Evolutionary conservation across 108 stramenopile species (phyloP).

Genomic region (Nitzschia inconspicua): DNA sequence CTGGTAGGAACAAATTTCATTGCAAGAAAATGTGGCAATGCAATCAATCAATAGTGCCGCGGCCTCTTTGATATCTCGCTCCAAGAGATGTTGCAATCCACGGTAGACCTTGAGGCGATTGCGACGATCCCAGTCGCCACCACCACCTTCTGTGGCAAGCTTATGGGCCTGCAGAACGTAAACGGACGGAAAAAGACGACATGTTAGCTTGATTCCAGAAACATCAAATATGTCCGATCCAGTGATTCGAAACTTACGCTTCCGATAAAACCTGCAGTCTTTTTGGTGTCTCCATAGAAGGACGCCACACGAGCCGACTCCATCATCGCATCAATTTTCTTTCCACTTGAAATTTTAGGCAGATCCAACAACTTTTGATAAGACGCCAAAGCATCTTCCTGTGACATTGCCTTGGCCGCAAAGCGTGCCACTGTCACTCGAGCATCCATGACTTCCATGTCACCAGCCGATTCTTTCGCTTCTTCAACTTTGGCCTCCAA

Average conservation of each 20-base stretch:
- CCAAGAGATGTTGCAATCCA: conserved; percentile 69
- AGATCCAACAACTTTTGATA: conserved; percentile 79
- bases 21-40: conserved; percentile 96
- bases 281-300: conserved; percentile 74
- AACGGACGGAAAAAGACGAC: not conserved
- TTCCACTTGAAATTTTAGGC: conserved; percentile 91
- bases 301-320: conserved; percentile 82
- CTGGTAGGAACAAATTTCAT: conserved; percentile 91
- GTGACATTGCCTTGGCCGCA: conserved; percentile 78
- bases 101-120: conserved; percentile 97
- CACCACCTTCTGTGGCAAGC: conserved; percentile 68
- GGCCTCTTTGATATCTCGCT: conserved; percentile 84
- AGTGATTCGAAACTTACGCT: conserved; percentile 47
- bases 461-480: conserved; percentile 92
- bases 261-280: conserved; percentile 60
- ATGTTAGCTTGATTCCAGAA: not conserved
- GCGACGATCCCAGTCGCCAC: conserved; percentile 99
- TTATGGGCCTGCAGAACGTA: conserved; percentile 49
- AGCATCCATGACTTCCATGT: conserved; percentile 97
- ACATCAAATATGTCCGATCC: conserved; percentile 16
- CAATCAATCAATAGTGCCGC: conserved; percentile 85
- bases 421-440: conserved; percentile 82
- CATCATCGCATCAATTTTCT: conserved; percentile 95
- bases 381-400: conserved; percentile 76
- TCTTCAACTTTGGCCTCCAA: conserved; percentile 58